A percentile compares a stretch with the other conserved stretches of the same genome.
Conservation (phyloP, 352 stramenopile species). For the Aphanomyces invadans region DNA sequence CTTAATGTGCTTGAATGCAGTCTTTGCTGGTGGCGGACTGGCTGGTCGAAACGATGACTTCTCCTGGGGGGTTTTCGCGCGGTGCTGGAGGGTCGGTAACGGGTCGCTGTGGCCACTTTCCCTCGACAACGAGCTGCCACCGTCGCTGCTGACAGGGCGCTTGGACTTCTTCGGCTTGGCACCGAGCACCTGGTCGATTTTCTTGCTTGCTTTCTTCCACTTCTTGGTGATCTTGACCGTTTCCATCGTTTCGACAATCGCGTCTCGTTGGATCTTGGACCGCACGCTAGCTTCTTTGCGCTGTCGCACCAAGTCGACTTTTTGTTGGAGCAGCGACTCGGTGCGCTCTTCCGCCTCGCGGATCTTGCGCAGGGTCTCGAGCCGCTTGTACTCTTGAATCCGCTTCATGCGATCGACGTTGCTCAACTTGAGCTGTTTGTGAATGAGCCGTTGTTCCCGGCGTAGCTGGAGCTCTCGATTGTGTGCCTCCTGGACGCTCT, state of each 20-base stretch:
- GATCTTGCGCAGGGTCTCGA: conserved; percentile 85
- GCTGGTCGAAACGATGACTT: conserved; percentile 43
- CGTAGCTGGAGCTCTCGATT: conserved; percentile 64
- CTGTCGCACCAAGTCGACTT: conserved; percentile 67
- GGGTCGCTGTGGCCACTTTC: conserved; percentile 25
- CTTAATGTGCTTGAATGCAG: conserved; percentile 68
- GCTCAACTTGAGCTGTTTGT: conserved; percentile 79
- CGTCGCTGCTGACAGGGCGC: conserved; percentile 51
- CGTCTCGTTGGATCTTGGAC: conserved; percentile 83
- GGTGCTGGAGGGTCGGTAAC: conserved; percentile 24
- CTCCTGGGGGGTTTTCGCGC: conserved; percentile 19
- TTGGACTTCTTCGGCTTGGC: conserved; percentile 34
- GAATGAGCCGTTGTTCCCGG: conserved; percentile 75
- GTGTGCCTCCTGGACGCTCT: conserved; percentile 61
- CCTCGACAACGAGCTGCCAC: conserved; percentile 29
- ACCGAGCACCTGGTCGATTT: conserved; percentile 62
- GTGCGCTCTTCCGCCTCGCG: conserved; percentile 76
- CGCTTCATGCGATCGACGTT: conserved; percentile 89
- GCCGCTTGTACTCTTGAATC: conserved; percentile 85
- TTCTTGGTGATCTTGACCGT: conserved; percentile 85
- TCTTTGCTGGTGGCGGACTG: conserved; percentile 55
- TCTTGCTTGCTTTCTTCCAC: conserved; percentile 70
- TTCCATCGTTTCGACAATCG: conserved; percentile 85
- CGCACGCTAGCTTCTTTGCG: conserved; percentile 72
- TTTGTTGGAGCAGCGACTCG: conserved; percentile 72